phyloP scores from a whole-genome alignment of 2,329 filamentous ascomycete species.

The Lecanicillium sp. region DNA sequence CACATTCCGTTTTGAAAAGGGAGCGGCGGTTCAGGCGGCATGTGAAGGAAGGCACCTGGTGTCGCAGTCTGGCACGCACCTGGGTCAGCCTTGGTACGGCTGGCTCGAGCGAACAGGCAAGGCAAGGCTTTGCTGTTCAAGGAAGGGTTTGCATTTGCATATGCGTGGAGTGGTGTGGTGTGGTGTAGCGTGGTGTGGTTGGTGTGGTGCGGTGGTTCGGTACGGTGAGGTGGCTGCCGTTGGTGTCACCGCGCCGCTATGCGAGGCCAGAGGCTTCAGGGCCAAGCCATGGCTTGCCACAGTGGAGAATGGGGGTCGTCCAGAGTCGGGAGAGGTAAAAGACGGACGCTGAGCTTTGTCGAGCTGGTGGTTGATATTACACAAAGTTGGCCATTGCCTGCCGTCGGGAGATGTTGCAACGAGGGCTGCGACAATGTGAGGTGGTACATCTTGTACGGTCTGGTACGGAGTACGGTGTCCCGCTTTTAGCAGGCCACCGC shows the following conservation, averaged over 20 bases:
- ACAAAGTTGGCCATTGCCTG: not conserved
- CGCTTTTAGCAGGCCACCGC: too few relatives aligned
- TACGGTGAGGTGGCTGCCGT: slow-evolving; percentile 12
- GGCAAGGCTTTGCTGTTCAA: too few relatives aligned
- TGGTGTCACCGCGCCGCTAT: not conserved
- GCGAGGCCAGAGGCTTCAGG: not conserved
- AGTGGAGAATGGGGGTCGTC: slow-evolving; percentile 1
- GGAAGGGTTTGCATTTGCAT: too few relatives aligned
- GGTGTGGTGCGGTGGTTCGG: slow-evolving; percentile 25
- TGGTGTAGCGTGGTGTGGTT: slow-evolving; percentile 27
- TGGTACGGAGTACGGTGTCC: not conserved
- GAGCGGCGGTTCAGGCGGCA: too few relatives aligned
- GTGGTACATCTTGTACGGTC: not conserved
- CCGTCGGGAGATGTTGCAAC: not conserved
- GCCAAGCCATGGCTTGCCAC: not conserved
- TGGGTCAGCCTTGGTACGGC: too few relatives aligned
- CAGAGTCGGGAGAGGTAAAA: too few relatives aligned
- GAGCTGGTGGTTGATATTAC: not conserved
- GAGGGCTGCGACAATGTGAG: not conserved
- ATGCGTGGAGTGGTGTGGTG: too few relatives aligned
- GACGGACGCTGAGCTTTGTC: not conserved
- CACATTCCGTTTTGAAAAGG: too few relatives aligned
- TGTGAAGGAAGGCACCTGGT: too few relatives aligned
- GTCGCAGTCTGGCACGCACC: too few relatives aligned
- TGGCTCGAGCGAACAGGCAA: too few relatives aligned